Evolutionary conservation across 495 filamentous ascomycete species (phyloP).

Genomic region (Neurospora sublineolata): DNA sequence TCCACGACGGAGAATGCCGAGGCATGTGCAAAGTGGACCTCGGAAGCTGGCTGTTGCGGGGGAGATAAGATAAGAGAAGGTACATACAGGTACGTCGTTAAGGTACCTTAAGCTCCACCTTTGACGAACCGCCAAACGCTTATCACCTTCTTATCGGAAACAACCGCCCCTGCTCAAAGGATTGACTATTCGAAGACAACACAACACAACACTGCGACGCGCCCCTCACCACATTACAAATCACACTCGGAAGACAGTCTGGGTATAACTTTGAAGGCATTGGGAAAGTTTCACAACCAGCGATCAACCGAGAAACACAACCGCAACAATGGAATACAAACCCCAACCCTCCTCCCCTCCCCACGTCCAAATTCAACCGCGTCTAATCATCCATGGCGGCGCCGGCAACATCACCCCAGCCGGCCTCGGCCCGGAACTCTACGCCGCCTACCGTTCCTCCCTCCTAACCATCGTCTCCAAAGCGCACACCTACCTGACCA

Average conservation of each 20-base stretch:
- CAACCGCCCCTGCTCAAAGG: not conserved
- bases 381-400: constrained; percentile 80
- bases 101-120: not conserved
- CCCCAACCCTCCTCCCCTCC: not conserved
- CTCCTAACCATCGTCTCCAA: constrained; percentile 48
- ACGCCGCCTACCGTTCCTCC: constrained; percentile 46
- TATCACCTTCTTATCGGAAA: not conserved
- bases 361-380: constrained; percentile 35
- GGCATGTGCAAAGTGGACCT: not conserved
- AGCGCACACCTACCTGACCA: constrained; percentile 26
- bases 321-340: constrained; percentile 21
- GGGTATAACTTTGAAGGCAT: not conserved
- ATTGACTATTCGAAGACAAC: not conserved
- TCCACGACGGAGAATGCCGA: not conserved
- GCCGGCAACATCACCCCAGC: constrained; percentile 65
- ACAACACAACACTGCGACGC: not conserved
- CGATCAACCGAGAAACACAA: not conserved
- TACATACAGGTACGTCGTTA: not conserved
- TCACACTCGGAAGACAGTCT: not conserved
- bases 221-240: not conserved
- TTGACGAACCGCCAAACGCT: not conserved
- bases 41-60: not conserved
- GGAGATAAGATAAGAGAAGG: not conserved
- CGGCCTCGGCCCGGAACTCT: constrained; percentile 52
- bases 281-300: not conserved